Conservation (phyloP, 768 basidiomycete species). For the Lactarius trivialis region DNA sequence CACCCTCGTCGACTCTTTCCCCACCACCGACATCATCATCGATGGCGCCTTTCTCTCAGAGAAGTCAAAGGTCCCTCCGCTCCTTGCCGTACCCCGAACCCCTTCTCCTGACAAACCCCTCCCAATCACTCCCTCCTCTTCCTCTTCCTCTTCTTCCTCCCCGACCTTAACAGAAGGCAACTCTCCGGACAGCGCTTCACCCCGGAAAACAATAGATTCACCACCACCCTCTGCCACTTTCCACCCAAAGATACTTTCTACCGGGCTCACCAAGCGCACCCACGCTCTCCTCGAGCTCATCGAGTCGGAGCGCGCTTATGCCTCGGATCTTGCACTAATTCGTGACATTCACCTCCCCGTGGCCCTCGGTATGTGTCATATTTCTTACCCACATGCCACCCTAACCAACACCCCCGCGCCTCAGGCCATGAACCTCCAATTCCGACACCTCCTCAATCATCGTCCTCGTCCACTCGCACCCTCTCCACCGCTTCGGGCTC, state of each 20-base stretch:
- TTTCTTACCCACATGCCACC: neutral
- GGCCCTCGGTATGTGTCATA: slow-evolving; percentile 52
- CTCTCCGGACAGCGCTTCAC: slow-evolving; percentile 12
- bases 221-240: slow-evolving; percentile 17
- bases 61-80: slow-evolving; percentile 9
- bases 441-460: slow-evolving; percentile 30
- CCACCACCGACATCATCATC: slow-evolving; percentile 1
- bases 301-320: slow-evolving; percentile 74
- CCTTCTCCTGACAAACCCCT: slow-evolving; percentile 31
- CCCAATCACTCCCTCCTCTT: slow-evolving; percentile 29
- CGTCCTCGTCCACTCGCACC: slow-evolving; percentile 46
- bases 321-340: slow-evolving; percentile 75
- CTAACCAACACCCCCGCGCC: slow-evolving; percentile 3
- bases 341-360: slow-evolving; percentile 73
- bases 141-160: slow-evolving; percentile 18
- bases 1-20: slow-evolving; percentile 17
- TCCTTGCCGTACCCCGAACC: slow-evolving; percentile 19
- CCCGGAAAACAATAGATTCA: slow-evolving; percentile 13
- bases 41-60: slow-evolving; percentile 23
- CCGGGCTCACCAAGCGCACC: slow-evolving; percentile 54
- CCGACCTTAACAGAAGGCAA: slow-evolving; percentile 18
- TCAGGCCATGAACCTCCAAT: slow-evolving; percentile 40
- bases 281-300: slow-evolving; percentile 75
- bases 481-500: slow-evolving; percentile 47
- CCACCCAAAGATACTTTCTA: slow-evolving; percentile 12